These are phyloP conservation scores for Candida parachauliodes DNA, from an alignment of 805 yeast species.

Conservation along the genomic window DNA sequence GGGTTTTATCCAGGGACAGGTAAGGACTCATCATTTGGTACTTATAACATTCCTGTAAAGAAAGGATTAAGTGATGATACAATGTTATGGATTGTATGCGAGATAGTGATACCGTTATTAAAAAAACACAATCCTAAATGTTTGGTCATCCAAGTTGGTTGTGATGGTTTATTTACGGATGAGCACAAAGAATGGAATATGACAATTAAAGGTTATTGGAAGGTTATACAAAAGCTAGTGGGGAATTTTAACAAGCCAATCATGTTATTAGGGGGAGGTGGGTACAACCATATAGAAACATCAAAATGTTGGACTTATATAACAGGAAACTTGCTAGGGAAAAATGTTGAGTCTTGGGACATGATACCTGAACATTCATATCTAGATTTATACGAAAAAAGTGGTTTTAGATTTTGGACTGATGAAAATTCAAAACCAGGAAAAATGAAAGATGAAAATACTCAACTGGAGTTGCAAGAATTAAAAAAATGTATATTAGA, in stretches of 20 bases:
- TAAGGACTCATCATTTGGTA: constrained; percentile 33
- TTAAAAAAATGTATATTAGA: constrained; percentile 13
- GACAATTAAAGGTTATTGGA: constrained; percentile 47
- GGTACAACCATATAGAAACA: constrained; percentile 59
- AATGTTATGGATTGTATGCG: constrained; percentile 32
- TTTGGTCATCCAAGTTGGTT: constrained; percentile 66
- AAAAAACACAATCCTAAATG: constrained; percentile 43
- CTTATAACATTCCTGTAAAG: constrained; percentile 46
- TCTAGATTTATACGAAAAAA: constrained; percentile 40
- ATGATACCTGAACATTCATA: constrained; percentile 50
- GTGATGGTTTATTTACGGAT: constrained; percentile 71
- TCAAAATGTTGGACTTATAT: constrained; percentile 59
- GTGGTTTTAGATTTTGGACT: constrained; percentile 50
- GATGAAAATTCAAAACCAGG: constrained; percentile 19
- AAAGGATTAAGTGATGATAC: constrained; percentile 53
- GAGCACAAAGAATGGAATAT: constrained; percentile 67
- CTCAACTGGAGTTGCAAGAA: constrained; percentile 22
- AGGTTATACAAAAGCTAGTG: constrained; percentile 27
- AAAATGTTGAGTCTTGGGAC: constrained; percentile 31
- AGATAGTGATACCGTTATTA: constrained; percentile 43
- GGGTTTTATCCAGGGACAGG: constrained; percentile 74
- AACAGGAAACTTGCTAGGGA: constrained; percentile 23
- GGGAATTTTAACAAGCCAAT: constrained; percentile 28
- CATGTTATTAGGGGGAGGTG: constrained; percentile 72
- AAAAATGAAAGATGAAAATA: constrained; percentile 30